Percentiles rank a stretch among this genome's conserved stretches.
phyloP scores from a whole-genome alignment of 176 grass and related monocot species.

The Aegilops umbellulata region DNA sequence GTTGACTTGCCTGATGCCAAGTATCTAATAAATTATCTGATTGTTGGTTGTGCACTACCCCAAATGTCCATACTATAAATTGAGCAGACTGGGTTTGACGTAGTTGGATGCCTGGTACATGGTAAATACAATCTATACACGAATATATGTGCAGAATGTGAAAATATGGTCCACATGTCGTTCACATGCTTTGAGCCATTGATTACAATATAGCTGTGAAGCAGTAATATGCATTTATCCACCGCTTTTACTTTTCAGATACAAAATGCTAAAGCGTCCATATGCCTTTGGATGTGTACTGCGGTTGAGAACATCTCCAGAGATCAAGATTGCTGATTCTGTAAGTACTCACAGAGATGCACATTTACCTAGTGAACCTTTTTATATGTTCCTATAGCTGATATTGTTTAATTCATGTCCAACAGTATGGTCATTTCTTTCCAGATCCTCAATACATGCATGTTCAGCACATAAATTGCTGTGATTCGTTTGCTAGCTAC shows the following conservation, averaged over 20 bases:
- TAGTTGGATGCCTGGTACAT: not conserved
- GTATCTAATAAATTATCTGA: not conserved
- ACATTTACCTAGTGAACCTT: slow-evolving; percentile 11
- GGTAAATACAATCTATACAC: not conserved
- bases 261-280: slow-evolving; percentile 85
- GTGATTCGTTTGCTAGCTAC: slow-evolving; percentile 89
- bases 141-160: not conserved
- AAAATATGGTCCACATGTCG: not conserved
- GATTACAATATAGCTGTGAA: slow-evolving; percentile 27
- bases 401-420: slow-evolving; percentile 30
- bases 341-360: slow-evolving; percentile 45
- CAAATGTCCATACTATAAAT: slow-evolving; percentile 5
- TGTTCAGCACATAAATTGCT: slow-evolving; percentile 99
- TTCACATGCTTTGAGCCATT: not conserved
- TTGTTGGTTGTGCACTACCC: not conserved
- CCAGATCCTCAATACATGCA: slow-evolving; percentile 95
- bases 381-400: slow-evolving; percentile 6
- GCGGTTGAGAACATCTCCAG: slow-evolving; percentile 87
- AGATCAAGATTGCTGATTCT: slow-evolving; percentile 80
- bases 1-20: slow-evolving; percentile 13
- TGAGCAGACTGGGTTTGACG: not conserved
- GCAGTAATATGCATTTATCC: slow-evolving; percentile 13
- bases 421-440: slow-evolving; percentile 98
- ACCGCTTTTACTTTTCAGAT: slow-evolving; percentile 40
- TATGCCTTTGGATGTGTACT: slow-evolving; percentile 97